Percentiles rank a stretch among this genome's conserved stretches.
phyloP scores from a whole-genome alignment of 2,329 filamentous ascomycete genomes.

The Escovopsis sp. region DNA sequence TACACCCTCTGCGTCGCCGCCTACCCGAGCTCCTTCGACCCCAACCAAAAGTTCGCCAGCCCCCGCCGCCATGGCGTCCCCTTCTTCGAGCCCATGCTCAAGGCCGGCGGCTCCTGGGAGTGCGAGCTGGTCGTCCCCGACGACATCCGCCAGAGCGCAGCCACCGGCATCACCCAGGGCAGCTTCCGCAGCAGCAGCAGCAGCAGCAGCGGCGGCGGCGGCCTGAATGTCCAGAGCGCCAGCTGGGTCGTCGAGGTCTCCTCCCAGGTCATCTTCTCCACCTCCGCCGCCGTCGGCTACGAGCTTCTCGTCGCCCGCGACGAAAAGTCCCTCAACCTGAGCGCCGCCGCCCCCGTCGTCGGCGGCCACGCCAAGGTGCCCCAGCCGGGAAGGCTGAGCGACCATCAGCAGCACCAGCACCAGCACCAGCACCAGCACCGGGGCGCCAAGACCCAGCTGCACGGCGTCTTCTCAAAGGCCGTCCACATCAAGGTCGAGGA shows the following conservation, averaged over 20 bases:
- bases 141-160: conserved; percentile 52
- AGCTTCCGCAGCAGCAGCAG: conserved; percentile 28
- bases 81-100: conserved; percentile 91
- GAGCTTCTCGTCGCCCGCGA: conserved; percentile 79
- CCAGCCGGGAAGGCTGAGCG: conserved; percentile 58
- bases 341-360: conserved; percentile 30
- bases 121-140: conserved; percentile 70
- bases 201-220: too few relatives aligned
- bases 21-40: conserved; percentile 71
- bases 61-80: conserved; percentile 61
- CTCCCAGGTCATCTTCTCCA: conserved; percentile 89
- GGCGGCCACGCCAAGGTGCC: conserved; percentile 33
- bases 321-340: conserved; percentile 63
- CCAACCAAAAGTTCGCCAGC: conserved; percentile 61
- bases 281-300: conserved; percentile 72
- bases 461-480: conserved; percentile 39
- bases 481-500: conserved; percentile 16
- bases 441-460: conserved; percentile 68
- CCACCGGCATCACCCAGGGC: conserved; percentile 26
- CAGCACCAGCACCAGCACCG: conserved; percentile 72
- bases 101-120: conserved; percentile 79
- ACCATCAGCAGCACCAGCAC: conserved; percentile 55
- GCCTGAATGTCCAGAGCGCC: conserved; percentile 40
- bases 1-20: conserved; percentile 82
- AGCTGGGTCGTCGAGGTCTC: conserved; percentile 86